phyloP scores from a whole-genome alignment of 352 stramenopile genomes.

The Phytophthora tubulina region DNA sequence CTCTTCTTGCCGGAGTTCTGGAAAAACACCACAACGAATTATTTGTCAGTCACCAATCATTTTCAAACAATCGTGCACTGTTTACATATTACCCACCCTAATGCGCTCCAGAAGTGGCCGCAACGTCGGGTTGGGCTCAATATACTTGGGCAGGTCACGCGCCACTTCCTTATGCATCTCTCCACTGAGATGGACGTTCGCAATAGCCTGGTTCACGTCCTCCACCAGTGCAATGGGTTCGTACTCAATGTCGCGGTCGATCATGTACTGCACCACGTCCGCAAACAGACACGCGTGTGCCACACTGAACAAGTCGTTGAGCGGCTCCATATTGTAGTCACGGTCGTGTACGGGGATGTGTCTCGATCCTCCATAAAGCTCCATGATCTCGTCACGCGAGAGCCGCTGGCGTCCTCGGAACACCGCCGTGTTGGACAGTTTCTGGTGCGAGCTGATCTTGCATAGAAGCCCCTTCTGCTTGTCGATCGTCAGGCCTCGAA shows the following conservation, averaged over 20 bases:
- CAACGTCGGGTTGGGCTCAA: slow-evolving; percentile 90
- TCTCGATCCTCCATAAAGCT: slow-evolving; percentile 90
- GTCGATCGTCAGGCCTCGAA: slow-evolving; percentile 94
- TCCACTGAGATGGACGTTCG: slow-evolving; percentile 91
- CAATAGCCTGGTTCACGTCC: slow-evolving; percentile 90
- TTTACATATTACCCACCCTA: slow-evolving; percentile 32
- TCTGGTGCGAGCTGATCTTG: slow-evolving; percentile 95
- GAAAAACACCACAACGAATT: background rate
- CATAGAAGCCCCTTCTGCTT: slow-evolving; percentile 94
- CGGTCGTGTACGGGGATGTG: slow-evolving; percentile 87
- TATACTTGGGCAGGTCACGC: slow-evolving; percentile 84
- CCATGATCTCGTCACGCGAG: slow-evolving; percentile 81
- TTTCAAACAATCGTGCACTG: background rate
- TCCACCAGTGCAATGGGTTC: slow-evolving; percentile 89
- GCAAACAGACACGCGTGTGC: slow-evolving; percentile 95
- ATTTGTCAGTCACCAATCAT: background rate
- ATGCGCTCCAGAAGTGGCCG: slow-evolving; percentile 86
- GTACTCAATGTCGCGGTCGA: slow-evolving; percentile 91
- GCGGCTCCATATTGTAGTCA: slow-evolving; percentile 89
- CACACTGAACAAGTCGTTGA: slow-evolving; percentile 96
- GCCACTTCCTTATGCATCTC: slow-evolving; percentile 94
- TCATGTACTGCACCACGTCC: slow-evolving; percentile 94
- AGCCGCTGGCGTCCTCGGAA: slow-evolving; percentile 90
- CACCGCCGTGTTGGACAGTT: slow-evolving; percentile 83
- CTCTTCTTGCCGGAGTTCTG: slow-evolving; percentile 90